Conservation (phyloP, 371 early-diverging fungal genomes). For the Mortierella sp. region DNA sequence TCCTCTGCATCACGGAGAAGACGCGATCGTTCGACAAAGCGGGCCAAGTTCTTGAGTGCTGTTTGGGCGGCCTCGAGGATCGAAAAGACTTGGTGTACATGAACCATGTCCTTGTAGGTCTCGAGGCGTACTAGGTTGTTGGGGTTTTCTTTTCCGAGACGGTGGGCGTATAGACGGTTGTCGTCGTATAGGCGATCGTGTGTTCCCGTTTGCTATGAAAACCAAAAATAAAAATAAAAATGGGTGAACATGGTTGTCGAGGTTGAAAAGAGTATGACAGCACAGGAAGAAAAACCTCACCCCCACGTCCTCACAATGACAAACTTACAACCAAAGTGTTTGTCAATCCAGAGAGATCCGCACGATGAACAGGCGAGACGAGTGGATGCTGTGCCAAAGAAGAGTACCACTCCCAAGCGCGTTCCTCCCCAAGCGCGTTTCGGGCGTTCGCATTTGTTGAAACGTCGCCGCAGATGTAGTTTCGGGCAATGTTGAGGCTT, state of each 20-base stretch:
- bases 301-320: too few relatives aligned
- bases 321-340: constrained; percentile 38
- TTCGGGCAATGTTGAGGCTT: constrained; percentile 24
- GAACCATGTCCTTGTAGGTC: constrained; percentile 42
- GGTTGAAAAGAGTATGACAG: background rate
- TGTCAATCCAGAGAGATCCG: constrained; percentile 22
- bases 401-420: constrained; percentile 43
- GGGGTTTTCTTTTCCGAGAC: constrained; percentile 38
- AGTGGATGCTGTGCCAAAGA: constrained; percentile 45
- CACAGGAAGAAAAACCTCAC: too few relatives aligned
- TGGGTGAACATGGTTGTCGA: background rate
- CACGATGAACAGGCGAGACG: constrained; percentile 26
- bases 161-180: constrained; percentile 40
- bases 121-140: constrained; percentile 26
- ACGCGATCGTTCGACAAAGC: constrained; percentile 34
- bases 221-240: background rate
- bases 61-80: constrained; percentile 15
- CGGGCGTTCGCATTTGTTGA: constrained; percentile 20
- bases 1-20: constrained; percentile 18
- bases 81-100: constrained; percentile 40
- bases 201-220: constrained; percentile 38
- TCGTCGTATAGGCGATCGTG: constrained; percentile 46
- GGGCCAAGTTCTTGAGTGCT: constrained; percentile 37
- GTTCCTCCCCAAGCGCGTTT: constrained; percentile 41
- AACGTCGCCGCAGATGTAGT: constrained; percentile 38